Evolutionary conservation across 176 grass and related monocot species (phyloP), one percentile per base, ranked within the genome.

Genomic region (Aegilops sharonensis): DNA sequence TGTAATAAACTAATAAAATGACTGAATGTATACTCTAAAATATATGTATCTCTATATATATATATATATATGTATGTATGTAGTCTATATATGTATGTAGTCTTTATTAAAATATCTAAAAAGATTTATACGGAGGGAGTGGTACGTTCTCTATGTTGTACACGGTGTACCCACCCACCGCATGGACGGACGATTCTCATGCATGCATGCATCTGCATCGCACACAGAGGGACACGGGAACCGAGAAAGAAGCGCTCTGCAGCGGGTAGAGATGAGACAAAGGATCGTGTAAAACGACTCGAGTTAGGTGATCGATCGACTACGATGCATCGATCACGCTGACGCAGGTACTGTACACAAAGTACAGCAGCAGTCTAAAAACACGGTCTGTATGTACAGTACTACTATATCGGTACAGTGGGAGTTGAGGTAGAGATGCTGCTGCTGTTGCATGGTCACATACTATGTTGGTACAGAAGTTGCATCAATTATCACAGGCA

Each of bases 281-380:
- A 65, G 45, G 75, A 79, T 80, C 17, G 66, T 73, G 87, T 89
- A 79, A 30, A 13, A 32, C 66, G 65, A 88, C 74, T 84, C 11
- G 54, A 88, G 75, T 79, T 79, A 5, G 64, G 64, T 72, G 81
- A 7, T 4, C 5, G 63, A 15, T 30, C 25, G 25, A 11, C 63
- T 1, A 52, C 4, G 63, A 30, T 10, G 25, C 63, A 30, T n/a
- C 48, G 48, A 52, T 52, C 2, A n/a, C 17, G 43, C 30, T 67
- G 60, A 7, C n/a, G 32, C 11, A 3, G n/a, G 18, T 27, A 21
- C 39, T 10, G 70, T 20, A 20, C 30, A n/a, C 20, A 40, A 40
- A 47, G 77, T 81, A 70, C 85, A 63, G 17, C 35, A 12, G 17
- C n/a, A 20, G 60, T 74, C 47, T 57, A 71, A 14, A 14, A 79